phyloP scores from a whole-genome alignment of 2,329 filamentous ascomycete species.

The Alternaria sp. region DNA sequence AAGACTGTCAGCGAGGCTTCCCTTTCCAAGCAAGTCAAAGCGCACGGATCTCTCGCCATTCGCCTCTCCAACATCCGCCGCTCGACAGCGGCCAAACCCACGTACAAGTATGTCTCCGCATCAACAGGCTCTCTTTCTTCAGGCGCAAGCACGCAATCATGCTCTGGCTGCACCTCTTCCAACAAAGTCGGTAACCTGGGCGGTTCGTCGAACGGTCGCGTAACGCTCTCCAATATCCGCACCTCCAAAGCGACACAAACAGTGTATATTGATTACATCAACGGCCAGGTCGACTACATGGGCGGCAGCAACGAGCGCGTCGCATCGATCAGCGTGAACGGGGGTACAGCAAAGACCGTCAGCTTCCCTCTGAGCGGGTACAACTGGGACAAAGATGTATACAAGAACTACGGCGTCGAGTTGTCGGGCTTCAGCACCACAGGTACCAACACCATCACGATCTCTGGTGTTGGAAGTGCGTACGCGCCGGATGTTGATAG shows the following conservation, averaged over 20 bases:
- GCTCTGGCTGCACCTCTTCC: conserved; percentile 22
- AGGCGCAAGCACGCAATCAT: conserved; percentile 19
- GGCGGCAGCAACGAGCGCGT: conserved; percentile 24
- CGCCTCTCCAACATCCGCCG: conserved; percentile 25
- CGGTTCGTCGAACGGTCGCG: conserved; percentile 17
- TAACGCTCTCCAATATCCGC: conserved; percentile 26
- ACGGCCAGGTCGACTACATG: conserved; percentile 24
- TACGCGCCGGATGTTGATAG: neutral
- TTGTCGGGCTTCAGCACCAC: conserved; percentile 25
- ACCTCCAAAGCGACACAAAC: conserved; percentile 21
- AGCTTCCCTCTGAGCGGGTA: conserved; percentile 28
- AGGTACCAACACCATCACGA: conserved; percentile 20
- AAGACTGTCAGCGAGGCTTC: conserved; percentile 11
- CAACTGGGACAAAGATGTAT: conserved; percentile 22
- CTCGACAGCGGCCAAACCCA: conserved; percentile 8
- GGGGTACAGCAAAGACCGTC: conserved; percentile 20
- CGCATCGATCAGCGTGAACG: conserved; percentile 26
- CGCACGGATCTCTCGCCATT: conserved; percentile 21
- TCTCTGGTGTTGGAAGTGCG: conserved; percentile 15
- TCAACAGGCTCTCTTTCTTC: conserved; percentile 21
- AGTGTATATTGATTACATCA: conserved; percentile 26
- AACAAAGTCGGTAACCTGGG: conserved; percentile 28
- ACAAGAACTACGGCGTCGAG: conserved; percentile 22
- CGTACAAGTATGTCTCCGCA: conserved; percentile 22
- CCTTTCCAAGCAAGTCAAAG: conserved; percentile 25